Base-by-base conservation (phyloP, 345 rosid species). In the Limnanthes douglasii region DNA sequence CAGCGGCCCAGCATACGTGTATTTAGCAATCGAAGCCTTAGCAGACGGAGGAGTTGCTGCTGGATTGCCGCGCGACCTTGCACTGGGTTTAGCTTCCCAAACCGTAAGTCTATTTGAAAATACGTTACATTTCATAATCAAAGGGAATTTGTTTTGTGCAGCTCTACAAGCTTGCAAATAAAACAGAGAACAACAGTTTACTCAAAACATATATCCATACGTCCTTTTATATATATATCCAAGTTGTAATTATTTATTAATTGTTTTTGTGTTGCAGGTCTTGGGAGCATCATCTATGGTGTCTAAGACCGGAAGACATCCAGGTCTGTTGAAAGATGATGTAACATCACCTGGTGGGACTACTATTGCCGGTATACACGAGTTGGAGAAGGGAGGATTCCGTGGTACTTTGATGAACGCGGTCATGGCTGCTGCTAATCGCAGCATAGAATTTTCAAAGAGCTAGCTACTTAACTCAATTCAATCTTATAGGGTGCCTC, bases 11-110 rank as follows among this genome's bases (percentile, higher is more conserved):
- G 94, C 96, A 8, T 84, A 80, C 46, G 43, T 90, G 31, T 85
- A 43, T 62, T 50, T 85, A 39, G 93, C 94, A 12, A 90, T 90
- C 48, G 98, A 90, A 69, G 93, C 98, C 41, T 57, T 90, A 51
- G 94, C 88, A 28, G 94, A 90, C 63, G 98, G 96, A 29, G 98
- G 92, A 37, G 96, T 84, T 25, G 93, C 98, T 50, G 96, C 94
- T 21, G 94, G 98, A 52, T 56, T 90, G 31, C 93, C 93, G 0
- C 78, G 98, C 45, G 94, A 90, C 11, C 94, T 90, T 26, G 94
- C 94, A 5, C 20, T 73, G 29, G 53, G 76, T 40, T 73, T 84
- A 40, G 96, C 98, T 50, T 68, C 96, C 44, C 93, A 84, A 54
- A 78, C 93, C 10, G 96, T 80, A 37, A 67, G 94, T 61, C n/a